Evolutionary conservation across 768 basidiomycete genomes (phyloP).

Genomic region (Hygrophorus pudorinus): DNA sequence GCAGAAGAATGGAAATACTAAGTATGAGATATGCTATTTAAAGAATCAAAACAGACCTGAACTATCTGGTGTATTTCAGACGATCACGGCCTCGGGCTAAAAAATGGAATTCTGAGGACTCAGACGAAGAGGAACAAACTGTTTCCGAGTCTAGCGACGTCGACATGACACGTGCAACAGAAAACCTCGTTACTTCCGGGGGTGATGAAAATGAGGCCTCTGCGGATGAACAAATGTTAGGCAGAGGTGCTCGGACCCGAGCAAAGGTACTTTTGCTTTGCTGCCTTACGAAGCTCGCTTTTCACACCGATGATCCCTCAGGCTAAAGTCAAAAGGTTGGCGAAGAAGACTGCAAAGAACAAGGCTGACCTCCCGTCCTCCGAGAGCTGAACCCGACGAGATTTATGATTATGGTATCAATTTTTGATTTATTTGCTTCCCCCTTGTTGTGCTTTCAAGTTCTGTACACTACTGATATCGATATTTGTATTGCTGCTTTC

Average conservation of each 20-base stretch:
- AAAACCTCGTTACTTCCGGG: conserved; percentile 14
- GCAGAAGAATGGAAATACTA: conserved; percentile 38
- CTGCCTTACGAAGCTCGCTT: not conserved
- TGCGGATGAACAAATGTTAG: conserved; percentile 25
- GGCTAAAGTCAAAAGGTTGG: conserved; percentile 4
- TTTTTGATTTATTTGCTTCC: no score
- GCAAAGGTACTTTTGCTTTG: conserved; percentile 25
- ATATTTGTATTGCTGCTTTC: no score
- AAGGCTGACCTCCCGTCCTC: not conserved
- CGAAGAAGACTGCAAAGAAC: not conserved
- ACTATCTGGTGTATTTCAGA: conserved; percentile 15
- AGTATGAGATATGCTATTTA: conserved; percentile 24
- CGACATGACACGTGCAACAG: conserved; percentile 25
- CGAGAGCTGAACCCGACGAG: not conserved
- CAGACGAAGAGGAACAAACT: conserved; percentile 15
- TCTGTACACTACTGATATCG: no score
- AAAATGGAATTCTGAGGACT: conserved; percentile 31
- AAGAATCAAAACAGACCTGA: conserved; percentile 2
- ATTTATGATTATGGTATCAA: not conserved
- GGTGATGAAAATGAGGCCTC: conserved; percentile 18
- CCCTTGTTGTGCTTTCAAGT: no score
- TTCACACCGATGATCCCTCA: not conserved
- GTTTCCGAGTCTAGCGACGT: conserved; percentile 27
- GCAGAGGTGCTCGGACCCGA: conserved; percentile 27
- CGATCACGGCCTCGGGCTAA: conserved; percentile 25